A percentile compares a stretch with the other conserved stretches of the same genome.
These are phyloP conservation scores for Pythium sukuiense DNA, from an alignment of 352 stramenopile species.

Conservation along the genomic window DNA sequence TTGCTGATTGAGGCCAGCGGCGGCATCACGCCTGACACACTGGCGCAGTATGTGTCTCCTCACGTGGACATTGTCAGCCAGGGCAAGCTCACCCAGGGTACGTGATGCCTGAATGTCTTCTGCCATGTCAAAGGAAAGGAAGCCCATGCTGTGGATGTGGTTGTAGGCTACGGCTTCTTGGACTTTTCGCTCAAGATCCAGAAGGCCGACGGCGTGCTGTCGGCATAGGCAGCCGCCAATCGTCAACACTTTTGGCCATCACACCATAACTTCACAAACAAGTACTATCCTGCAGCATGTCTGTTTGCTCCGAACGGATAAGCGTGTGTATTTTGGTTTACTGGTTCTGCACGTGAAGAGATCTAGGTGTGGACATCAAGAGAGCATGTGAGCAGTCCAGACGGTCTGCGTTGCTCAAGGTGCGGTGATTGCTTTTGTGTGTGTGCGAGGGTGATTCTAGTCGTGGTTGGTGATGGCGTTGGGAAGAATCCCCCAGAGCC, in stretches of 20 bases:
- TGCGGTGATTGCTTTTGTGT: no score
- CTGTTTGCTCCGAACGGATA: no score
- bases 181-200: conserved; percentile 99
- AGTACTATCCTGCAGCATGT: neutral
- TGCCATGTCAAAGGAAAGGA: neutral
- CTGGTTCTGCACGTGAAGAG: no score
- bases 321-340: no score
- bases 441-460: no score
- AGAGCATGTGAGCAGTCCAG: no score
- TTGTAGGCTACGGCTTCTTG: conserved; percentile 89
- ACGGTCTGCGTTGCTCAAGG: no score
- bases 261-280: neutral
- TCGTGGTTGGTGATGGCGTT: no score
- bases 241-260: neutral
- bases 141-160: neutral
- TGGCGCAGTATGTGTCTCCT: conserved; percentile 92
- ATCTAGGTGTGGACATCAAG: no score
- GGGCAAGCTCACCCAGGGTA: conserved; percentile 96
- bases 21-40: conserved; percentile 95
- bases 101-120: neutral
- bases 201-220: conserved; percentile 68
- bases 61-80: conserved; percentile 97
- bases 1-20: conserved; percentile 97
- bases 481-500: no score
- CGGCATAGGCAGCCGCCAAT: conserved; percentile 23